These are phyloP conservation scores for Aspergillus carlsbadensis DNA, from an alignment of 495 filamentous ascomycete species.

Conservation along the genomic window DNA sequence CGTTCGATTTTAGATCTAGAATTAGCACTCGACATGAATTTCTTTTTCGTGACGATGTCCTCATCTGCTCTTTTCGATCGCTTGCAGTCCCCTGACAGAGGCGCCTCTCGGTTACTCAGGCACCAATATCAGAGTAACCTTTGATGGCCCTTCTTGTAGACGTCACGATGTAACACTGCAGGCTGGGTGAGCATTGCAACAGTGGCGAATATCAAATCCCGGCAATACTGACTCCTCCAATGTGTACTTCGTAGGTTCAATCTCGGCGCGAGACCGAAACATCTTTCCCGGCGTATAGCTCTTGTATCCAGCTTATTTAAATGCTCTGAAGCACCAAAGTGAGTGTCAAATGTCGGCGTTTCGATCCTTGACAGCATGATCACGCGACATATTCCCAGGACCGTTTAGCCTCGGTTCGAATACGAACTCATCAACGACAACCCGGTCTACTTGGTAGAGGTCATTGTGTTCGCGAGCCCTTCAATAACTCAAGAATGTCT, in stretches of 20 bases:
- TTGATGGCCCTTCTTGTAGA: background rate
- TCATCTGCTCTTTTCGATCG: constrained; percentile 1
- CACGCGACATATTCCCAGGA: background rate
- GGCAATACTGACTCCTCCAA: background rate
- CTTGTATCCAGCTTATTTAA: no score
- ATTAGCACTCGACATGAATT: constrained; percentile 13
- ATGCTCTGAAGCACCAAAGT: no score
- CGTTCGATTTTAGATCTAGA: constrained; percentile 30
- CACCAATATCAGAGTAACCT: constrained; percentile 10
- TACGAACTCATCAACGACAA: background rate
- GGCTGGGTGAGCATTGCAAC: constrained; percentile 22
- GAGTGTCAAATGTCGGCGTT: no score
- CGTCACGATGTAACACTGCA: constrained; percentile 10
- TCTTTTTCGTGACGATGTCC: constrained; percentile 4
- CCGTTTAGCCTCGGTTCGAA: background rate
- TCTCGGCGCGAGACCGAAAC: no score
- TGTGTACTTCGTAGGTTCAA: background rate
- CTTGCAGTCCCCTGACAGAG: background rate
- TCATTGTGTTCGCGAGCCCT: background rate
- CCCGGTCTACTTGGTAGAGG: no score
- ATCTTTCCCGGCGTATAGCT: no score
- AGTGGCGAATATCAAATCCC: constrained; percentile 15
- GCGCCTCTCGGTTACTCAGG: constrained; percentile 5
- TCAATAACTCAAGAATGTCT: background rate
- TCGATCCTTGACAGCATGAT: no score